Conservation (phyloP, 2,329 filamentous ascomycete genomes). For the Aulographum hederae region DNA sequence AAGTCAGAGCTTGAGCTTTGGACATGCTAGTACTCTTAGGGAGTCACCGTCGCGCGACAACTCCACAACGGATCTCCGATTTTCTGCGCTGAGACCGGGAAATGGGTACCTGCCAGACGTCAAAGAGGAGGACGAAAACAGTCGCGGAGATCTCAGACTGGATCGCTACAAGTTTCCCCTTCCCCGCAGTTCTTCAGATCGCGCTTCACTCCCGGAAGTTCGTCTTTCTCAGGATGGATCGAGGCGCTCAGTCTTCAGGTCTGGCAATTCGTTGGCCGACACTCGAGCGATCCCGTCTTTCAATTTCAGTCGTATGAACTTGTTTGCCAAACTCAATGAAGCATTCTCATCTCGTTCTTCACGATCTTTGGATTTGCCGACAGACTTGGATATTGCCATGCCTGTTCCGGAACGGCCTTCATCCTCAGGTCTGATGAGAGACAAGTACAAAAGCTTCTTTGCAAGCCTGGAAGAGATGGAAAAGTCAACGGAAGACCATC, state of each 20-base stretch:
- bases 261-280: conserved; percentile 12
- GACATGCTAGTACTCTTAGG: no score
- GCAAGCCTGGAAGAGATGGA: conserved; percentile 21
- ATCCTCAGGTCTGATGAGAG: no score
- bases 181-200: background rate
- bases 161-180: background rate
- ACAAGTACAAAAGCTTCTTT: conserved; percentile 27
- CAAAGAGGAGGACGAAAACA: conserved; percentile 21
- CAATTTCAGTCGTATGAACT: conserved; percentile 27
- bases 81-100: conserved; percentile 5
- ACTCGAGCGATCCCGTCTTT: conserved; percentile 25
- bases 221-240: background rate
- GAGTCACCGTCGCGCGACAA: no score
- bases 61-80: conserved; percentile 2
- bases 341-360: conserved; percentile 16
- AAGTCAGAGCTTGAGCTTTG: no score
- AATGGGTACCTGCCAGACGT: conserved; percentile 22
- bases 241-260: background rate
- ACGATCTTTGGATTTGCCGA: background rate
- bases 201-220: background rate
- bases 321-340: conserved; percentile 26
- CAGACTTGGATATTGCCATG: background rate
- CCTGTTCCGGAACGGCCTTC: no score
- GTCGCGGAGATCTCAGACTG: background rate
- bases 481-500: conserved; percentile 6